phyloP scores from a whole-genome alignment of 2,329 filamentous ascomycete genomes.

The Ophiocordyceps camponoti-rufipedis region DNA sequence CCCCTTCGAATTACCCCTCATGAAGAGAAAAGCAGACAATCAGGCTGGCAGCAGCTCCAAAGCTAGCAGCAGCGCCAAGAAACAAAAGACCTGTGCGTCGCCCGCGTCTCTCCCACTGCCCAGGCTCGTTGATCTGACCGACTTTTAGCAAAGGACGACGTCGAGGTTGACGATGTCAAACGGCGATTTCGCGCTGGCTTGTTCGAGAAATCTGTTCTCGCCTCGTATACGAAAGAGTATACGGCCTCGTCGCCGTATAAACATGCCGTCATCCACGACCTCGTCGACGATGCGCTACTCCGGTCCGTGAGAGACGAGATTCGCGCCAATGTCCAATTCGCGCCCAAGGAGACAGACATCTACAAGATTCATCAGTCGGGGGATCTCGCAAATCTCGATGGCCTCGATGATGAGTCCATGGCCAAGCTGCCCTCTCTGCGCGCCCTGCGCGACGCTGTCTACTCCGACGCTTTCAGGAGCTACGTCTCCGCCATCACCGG shows the following conservation, averaged over 20 bases:
- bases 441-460: constrained; percentile 80
- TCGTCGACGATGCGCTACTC: constrained; percentile 68
- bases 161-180: constrained; percentile 24
- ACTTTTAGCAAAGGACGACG: constrained; percentile 7
- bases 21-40: constrained; percentile 43
- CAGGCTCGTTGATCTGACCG: neutral
- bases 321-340: constrained; percentile 80
- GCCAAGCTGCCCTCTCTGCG: constrained; percentile 79
- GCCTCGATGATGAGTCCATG: constrained; percentile 71
- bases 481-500: constrained; percentile 77
- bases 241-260: constrained; percentile 58
- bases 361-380: constrained; percentile 99
- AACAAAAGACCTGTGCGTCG: constrained; percentile 23
- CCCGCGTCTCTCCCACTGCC: neutral
- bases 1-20: constrained; percentile 11
- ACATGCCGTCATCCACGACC: constrained; percentile 69
- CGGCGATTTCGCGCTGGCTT: constrained; percentile 46
- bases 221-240: constrained; percentile 43
- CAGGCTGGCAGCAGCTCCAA: constrained; percentile 6
- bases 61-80: constrained; percentile 29
- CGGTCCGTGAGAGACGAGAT: constrained; percentile 80
- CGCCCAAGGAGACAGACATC: constrained; percentile 96
- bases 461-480: constrained; percentile 74
- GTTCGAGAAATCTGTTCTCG: constrained; percentile 39
- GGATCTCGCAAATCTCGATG: constrained; percentile 90